Conservation (phyloP, 768 basidiomycete species). For the Boletellus ananiceps region DNA sequence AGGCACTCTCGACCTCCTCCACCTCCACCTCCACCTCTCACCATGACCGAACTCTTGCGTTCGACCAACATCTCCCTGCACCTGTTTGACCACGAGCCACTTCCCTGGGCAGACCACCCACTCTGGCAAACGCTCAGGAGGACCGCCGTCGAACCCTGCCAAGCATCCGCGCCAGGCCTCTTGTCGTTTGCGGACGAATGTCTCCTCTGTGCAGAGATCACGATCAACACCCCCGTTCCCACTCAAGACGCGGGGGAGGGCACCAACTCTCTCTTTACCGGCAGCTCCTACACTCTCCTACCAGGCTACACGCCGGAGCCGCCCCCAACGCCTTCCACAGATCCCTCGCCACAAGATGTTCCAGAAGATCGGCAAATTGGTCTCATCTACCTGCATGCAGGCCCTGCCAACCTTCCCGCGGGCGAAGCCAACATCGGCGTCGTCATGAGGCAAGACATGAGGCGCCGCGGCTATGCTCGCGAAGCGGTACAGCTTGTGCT, state of each 20-base stretch:
- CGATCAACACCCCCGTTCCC: not conserved
- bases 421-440: constrained; percentile 58
- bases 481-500: constrained; percentile 44
- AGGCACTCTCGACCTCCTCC: not conserved
- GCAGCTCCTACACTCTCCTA: not conserved
- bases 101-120: not conserved
- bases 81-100: not conserved
- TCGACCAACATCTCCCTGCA: constrained; percentile 15
- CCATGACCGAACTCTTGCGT: constrained; percentile 7
- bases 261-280: not conserved
- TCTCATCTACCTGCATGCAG: constrained; percentile 26
- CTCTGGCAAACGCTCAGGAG: constrained; percentile 24
- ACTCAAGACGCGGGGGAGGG: not conserved
- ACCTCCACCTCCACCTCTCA: not conserved
- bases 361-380: constrained; percentile 4
- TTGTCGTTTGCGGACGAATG: constrained; percentile 28
- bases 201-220: constrained; percentile 25
- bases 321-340: not conserved
- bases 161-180: constrained; percentile 21
- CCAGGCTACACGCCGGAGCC: too few species aligned
- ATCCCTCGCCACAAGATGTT: not conserved
- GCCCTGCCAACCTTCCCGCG: constrained; percentile 15
- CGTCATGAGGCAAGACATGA: constrained; percentile 36
- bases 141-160: constrained; percentile 26
- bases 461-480: constrained; percentile 41